Base-by-base conservation (phyloP, 106 monocot species). In the Dendrobium catenatum region DNA sequence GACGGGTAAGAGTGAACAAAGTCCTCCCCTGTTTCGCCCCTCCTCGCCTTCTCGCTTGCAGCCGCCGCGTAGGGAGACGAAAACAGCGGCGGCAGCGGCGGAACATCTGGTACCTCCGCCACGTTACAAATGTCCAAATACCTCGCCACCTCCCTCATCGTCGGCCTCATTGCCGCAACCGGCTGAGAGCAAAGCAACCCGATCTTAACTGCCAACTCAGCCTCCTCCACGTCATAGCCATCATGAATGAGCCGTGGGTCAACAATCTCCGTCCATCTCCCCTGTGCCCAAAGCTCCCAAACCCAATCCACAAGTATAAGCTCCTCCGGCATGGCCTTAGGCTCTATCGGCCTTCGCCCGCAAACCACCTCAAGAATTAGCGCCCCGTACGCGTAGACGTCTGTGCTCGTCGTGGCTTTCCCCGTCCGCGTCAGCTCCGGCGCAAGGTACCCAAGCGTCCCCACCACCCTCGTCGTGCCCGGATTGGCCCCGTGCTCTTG, bases 401-500 rank as follows among this genome's bases (percentile, higher is more conserved):
- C 95, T 4, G 90, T 82, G 27, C 79, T 41, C 2, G 87, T 85
- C 10, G 92, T 92, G 4, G 92, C 84, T 77, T 81, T 88, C 24
- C 95, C 95, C 0, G 88, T 90, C 24, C 88, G 79, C 19, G 92
- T 87, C 22, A 92, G 81, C 87, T 95, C 95, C n/a, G 95, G 95
- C 37, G 79, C 79, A 4, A 79, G 33, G 31, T 79, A 79, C 16
- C 79, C 79, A 3, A 64, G 31, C 6, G 79, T 79, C 3, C 79
- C 79, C 17, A 79, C 79, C 18, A 79, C 41, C n/a, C 46, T 54
- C 19, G 81, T 75, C 15, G 81, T 79, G 2, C 42, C 31, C 41
- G 95, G 88, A 77, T 95, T 90, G 33, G 87, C 81, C n/a, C 92
- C 95, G 83, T 90, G 95, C 75, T 95, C 95, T 80, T 95, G 84